A percentile compares a stretch with the other conserved stretches of the same genome.
These are phyloP conservation scores for Blastocystis sp. DNA, from an alignment of 352 stramenopile genomes.

Conservation along the genomic window DNA sequence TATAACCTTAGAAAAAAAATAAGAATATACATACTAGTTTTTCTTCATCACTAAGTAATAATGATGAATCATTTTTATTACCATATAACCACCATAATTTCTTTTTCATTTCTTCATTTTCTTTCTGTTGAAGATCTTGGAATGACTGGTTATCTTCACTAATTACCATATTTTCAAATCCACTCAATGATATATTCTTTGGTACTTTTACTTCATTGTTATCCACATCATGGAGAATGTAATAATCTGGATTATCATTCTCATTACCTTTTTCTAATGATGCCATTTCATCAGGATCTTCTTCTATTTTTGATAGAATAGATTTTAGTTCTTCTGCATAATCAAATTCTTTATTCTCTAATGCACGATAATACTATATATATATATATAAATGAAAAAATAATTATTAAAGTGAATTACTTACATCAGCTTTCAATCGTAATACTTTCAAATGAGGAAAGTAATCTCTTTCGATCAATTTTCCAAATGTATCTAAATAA, in stretches of 20 bases:
- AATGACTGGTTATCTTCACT: slow-evolving; percentile 36
- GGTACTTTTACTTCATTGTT: slow-evolving; percentile 26
- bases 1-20: no score
- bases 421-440: no score
- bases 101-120: slow-evolving; percentile 7
- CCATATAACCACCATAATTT: slow-evolving; percentile 32
- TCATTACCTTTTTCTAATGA: not conserved
- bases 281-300: slow-evolving; percentile 2
- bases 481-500: slow-evolving; percentile 23
- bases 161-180: slow-evolving; percentile 20
- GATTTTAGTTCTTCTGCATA: slow-evolving; percentile 22
- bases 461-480: slow-evolving; percentile 34
- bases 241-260: not conserved
- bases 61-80: no score
- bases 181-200: slow-evolving; percentile 5
- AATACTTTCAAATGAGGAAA: slow-evolving; percentile 35
- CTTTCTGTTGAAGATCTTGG: slow-evolving; percentile 29
- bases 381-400: not conserved
- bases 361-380: slow-evolving; percentile 20
- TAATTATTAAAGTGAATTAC: slow-evolving; percentile 16
- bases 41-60: no score
- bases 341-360: slow-evolving; percentile 29
- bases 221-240: slow-evolving; percentile 23
- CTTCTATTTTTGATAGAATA: slow-evolving; percentile 6
- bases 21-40: no score